phyloP scores from a whole-genome alignment of 176 grass and related monocot species.

The Oryza meridionalis region DNA sequence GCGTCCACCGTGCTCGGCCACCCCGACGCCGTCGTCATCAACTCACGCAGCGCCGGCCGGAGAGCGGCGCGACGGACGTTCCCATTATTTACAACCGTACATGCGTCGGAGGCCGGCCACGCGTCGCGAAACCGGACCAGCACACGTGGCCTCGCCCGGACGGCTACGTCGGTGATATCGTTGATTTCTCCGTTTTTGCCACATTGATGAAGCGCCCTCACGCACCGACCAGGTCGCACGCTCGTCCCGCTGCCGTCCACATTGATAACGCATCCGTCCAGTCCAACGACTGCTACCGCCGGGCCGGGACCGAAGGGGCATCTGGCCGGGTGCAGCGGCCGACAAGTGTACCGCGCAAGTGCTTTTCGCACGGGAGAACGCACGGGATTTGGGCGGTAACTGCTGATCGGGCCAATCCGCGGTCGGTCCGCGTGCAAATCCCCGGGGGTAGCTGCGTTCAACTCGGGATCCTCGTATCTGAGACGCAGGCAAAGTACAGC shows the following conservation, averaged over 20 bases:
- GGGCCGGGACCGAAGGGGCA: background rate
- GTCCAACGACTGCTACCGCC: background rate
- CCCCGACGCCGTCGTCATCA: background rate
- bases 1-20: background rate
- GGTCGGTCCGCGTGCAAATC: background rate
- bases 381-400: conserved; percentile 31
- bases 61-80: background rate
- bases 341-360: conserved; percentile 1
- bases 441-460: background rate
- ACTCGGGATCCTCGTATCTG: background rate
- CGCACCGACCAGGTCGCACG: conserved; percentile 4
- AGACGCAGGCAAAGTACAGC: background rate
- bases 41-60: too few species aligned
- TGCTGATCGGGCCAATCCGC: background rate
- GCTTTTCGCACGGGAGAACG: conserved; percentile 10
- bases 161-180: conserved; percentile 26
- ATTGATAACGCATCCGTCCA: background rate
- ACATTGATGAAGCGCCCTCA: background rate
- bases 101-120: background rate
- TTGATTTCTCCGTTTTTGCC: background rate
- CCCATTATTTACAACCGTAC: background rate
- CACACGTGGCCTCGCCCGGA: conserved; percentile 2
- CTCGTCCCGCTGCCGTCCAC: background rate
- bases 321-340: conserved; percentile 10
- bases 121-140: background rate